Conservation (phyloP, 2,329 filamentous ascomycete genomes). For the Biscogniauxia marginata region DNA sequence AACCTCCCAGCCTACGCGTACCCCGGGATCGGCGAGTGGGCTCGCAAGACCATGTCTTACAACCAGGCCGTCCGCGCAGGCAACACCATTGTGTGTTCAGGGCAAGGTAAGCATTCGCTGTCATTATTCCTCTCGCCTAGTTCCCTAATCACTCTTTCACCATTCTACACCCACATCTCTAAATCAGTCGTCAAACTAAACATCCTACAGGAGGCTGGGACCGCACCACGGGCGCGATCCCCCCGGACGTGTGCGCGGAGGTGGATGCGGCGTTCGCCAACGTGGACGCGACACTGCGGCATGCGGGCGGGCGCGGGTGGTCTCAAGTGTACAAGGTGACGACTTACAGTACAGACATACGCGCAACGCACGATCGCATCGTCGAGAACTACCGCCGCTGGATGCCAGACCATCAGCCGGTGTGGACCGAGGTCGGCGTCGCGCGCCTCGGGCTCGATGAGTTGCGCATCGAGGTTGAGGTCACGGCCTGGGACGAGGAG, state of each 20-base stretch:
- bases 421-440: conserved; percentile 56
- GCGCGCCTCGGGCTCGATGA: conserved; percentile 42
- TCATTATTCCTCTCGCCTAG: no score
- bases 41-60: conserved; percentile 30
- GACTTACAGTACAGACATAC: conserved; percentile 42
- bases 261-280: conserved; percentile 57
- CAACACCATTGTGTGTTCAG: conserved; percentile 45
- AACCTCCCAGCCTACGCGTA: conserved; percentile 12
- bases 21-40: conserved; percentile 11
- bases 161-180: no score
- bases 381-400: conserved; percentile 47
- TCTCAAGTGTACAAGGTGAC: no score
- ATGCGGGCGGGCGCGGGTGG: conserved; percentile 55
- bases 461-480: conserved; percentile 61
- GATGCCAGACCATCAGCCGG: conserved; percentile 51
- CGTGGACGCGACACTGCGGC: conserved; percentile 48
- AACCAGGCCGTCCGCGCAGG: conserved; percentile 49
- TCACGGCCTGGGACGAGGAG: no score
- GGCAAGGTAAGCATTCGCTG: no score
- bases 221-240: conserved; percentile 23
- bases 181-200: no score
- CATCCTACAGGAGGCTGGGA: conserved; percentile 38
- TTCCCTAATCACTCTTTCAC: no score
- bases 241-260: conserved; percentile 41
- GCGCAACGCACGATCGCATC: conserved; percentile 41